phyloP scores from a whole-genome alignment of 2,329 filamentous ascomycete genomes.

The Orbilia brochopaga region DNA sequence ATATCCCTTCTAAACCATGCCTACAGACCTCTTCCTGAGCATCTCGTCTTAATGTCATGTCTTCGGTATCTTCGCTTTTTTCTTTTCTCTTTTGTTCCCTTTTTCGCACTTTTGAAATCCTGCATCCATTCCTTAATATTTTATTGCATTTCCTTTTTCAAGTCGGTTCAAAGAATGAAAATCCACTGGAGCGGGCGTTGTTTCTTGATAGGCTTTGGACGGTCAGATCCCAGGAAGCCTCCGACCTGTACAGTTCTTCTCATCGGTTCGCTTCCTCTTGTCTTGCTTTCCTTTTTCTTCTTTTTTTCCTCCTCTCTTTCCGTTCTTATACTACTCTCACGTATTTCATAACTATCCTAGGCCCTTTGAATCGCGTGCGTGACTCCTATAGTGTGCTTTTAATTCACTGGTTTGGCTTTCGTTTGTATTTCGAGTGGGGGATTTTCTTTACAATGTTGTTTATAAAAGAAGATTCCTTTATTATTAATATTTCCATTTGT shows the following conservation, averaged over 20 bases:
- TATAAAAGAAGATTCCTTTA: constrained; percentile 35
- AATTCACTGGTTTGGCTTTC: constrained; percentile 48
- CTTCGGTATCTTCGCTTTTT: constrained; percentile 14
- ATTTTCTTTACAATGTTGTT: constrained; percentile 24
- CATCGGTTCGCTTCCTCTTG: constrained; percentile 1
- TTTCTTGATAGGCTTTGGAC: constrained; percentile 4
- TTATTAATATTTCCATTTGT: constrained; percentile 46
- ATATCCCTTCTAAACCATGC: constrained; percentile 17
- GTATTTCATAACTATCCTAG: constrained; percentile 23
- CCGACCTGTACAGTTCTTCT: constrained; percentile 47
- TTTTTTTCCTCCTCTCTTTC: constrained; percentile 1
- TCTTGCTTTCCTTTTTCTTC: constrained; percentile 17
- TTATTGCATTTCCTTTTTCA: not conserved
- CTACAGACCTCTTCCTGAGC: constrained; percentile 14
- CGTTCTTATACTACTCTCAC: constrained; percentile 24
- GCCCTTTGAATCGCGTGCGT: constrained; percentile 42
- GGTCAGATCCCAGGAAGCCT: constrained; percentile 6
- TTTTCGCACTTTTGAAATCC: constrained; percentile 4
- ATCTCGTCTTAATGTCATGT: constrained; percentile 35
- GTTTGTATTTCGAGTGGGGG: constrained; percentile 46
- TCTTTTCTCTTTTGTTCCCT: not conserved
- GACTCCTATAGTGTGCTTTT: constrained; percentile 28
- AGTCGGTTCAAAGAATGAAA: constrained; percentile 2
- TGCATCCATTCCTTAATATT: not conserved
- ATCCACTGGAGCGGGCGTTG: constrained; percentile 1